Evolutionary conservation across 2,329 filamentous ascomycete genomes (phyloP).

Genomic region (Hymenoscyphus fraxineus): DNA sequence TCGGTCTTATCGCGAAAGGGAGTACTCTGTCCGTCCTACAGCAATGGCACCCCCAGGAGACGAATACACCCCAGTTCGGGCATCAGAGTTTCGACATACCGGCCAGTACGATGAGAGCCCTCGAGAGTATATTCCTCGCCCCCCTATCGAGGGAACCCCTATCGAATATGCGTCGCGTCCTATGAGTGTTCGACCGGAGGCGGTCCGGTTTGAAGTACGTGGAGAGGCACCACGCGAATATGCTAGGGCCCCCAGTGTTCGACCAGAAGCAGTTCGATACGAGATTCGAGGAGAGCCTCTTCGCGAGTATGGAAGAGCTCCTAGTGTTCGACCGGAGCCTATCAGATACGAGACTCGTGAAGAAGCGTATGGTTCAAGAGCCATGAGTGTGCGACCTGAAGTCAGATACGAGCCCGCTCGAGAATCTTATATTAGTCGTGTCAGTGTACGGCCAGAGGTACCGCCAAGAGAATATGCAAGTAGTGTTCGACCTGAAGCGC

Average conservation of each 20-base stretch:
- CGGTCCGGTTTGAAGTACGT: slow-evolving; percentile 25
- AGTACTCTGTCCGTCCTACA: slow-evolving; percentile 51
- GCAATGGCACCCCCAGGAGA: slow-evolving; percentile 28
- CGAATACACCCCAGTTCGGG: slow-evolving; percentile 45
- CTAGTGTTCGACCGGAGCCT: slow-evolving; percentile 53
- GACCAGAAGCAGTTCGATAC: slow-evolving; percentile 24
- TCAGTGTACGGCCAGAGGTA: slow-evolving; percentile 12
- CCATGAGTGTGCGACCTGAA: slow-evolving; percentile 41
- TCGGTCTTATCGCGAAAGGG: slow-evolving; percentile 53
- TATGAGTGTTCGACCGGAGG: slow-evolving; percentile 38
- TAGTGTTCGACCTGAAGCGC: slow-evolving; percentile 27
- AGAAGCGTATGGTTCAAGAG: slow-evolving; percentile 39
- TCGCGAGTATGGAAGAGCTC: slow-evolving; percentile 43
- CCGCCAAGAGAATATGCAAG: slow-evolving; percentile 14
- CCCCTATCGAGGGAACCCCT: slow-evolving; percentile 36
- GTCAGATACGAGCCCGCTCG: slow-evolving; percentile 29
- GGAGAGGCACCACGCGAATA: slow-evolving; percentile 35
- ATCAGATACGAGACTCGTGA: slow-evolving; percentile 41
- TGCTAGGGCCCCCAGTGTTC: slow-evolving; percentile 32
- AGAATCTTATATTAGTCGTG: slow-evolving; percentile 39
- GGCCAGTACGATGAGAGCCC: slow-evolving; percentile 43
- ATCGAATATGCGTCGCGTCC: slow-evolving; percentile 33
- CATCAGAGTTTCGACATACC: slow-evolving; percentile 27
- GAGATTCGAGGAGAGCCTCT: slow-evolving; percentile 40
- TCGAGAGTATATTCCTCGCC: slow-evolving; percentile 44